Conservation (phyloP, 805 yeast species). For the Spathaspora gorwiae region DNA sequence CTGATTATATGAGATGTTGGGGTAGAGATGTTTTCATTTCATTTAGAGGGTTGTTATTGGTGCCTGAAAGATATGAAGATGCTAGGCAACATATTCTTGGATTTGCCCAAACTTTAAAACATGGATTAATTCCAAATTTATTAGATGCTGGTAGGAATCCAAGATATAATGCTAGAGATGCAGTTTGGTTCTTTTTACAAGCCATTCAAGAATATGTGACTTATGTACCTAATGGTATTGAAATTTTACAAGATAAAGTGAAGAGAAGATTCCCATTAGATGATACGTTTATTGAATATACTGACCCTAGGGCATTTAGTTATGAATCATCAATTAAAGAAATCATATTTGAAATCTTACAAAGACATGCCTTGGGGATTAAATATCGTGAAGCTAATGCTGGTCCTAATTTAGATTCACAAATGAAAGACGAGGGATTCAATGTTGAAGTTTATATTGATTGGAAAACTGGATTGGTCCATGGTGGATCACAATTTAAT, state of each 20-base stretch:
- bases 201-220: conserved; percentile 78
- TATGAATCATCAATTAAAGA: conserved; percentile 69
- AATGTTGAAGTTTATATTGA: conserved; percentile 77
- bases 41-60: conserved; percentile 72
- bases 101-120: conserved; percentile 87
- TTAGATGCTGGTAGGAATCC: conserved; percentile 93
- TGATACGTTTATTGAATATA: conserved; percentile 67
- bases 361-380: conserved; percentile 88
- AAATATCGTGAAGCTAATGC: conserved; percentile 93
- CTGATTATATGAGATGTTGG: conserved; percentile 95
- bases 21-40: conserved; percentile 95
- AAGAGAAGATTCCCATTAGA: conserved; percentile 84
- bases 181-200: conserved; percentile 91
- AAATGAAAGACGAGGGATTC: conserved; percentile 91
- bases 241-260: conserved; percentile 66
- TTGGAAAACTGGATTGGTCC: conserved; percentile 83
- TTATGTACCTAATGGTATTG: conserved; percentile 63
- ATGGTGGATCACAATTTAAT: conserved; percentile 87
- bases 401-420: conserved; percentile 81
- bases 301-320: conserved; percentile 72
- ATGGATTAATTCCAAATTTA: conserved; percentile 90
- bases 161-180: conserved; percentile 93
- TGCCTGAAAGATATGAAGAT: conserved; percentile 72
- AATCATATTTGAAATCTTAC: conserved; percentile 71
- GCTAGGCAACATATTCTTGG: conserved; percentile 79